A percentile compares a stretch with the other conserved stretches of the same genome.
These are phyloP conservation scores for Rhododendron mucronatum DNA, from an alignment of 148 eudicot genomes.

Conservation along the genomic window DNA sequence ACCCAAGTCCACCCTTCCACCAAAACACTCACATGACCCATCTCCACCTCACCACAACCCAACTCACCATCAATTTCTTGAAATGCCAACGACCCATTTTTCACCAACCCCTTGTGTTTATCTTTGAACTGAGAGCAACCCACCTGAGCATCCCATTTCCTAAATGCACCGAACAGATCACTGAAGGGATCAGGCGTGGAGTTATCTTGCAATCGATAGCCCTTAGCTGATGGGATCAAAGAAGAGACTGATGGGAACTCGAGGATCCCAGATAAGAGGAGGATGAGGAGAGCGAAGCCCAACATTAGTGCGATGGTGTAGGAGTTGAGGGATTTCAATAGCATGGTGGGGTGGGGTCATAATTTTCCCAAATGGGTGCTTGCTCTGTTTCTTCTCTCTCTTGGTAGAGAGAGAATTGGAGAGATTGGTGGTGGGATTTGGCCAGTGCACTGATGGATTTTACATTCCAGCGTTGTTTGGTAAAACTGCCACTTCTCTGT, in stretches of 20 bases:
- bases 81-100: constrained; percentile 38
- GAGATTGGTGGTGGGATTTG: too few relatives aligned
- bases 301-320: constrained; percentile 44
- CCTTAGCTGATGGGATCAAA: constrained; percentile 22
- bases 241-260: constrained; percentile 46
- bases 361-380: background rate
- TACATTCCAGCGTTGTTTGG: too few relatives aligned
- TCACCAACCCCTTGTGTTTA: constrained; percentile 27
- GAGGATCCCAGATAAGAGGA: constrained; percentile 47
- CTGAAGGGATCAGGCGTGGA: constrained; percentile 55
- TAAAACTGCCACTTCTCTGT: too few relatives aligned
- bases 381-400: background rate
- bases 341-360: constrained; percentile 17
- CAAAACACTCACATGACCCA: constrained; percentile 70
- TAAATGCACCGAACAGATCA: constrained; percentile 43
- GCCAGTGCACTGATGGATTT: too few relatives aligned
- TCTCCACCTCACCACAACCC: constrained; percentile 46
- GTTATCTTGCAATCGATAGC: background rate
- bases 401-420: constrained; percentile 2
- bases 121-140: constrained; percentile 62
- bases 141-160: constrained; percentile 63
- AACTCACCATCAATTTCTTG: constrained; percentile 38
- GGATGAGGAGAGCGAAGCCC: constrained; percentile 38
- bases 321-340: constrained; percentile 50
- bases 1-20: constrained; percentile 98